Conservation (phyloP, 225 moss, liverwort and hornwort species). For the Ulota crispa region DNA sequence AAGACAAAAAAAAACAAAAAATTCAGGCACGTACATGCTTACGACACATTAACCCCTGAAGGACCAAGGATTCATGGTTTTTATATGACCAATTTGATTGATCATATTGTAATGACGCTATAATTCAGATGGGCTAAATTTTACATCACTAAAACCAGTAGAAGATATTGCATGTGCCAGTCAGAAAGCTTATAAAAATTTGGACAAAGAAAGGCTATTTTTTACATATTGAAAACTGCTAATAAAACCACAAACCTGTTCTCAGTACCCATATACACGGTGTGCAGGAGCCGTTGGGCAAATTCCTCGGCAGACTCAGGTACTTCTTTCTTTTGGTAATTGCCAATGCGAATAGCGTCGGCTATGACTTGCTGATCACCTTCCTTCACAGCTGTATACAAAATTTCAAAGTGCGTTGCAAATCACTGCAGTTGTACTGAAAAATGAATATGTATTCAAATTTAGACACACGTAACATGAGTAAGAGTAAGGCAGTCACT, state of each 20-base stretch:
- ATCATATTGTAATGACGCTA: no score
- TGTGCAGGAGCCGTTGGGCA: constrained; percentile 68
- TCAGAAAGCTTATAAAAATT: no score
- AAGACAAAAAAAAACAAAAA: background rate
- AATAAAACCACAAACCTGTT: constrained; percentile 52
- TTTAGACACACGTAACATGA: background rate
- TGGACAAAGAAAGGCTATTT: no score
- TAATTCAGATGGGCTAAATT: no score
- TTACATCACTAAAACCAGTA: no score
- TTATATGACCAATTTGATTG: no score
- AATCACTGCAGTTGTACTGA: background rate
- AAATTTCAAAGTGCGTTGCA: background rate
- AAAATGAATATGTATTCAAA: constrained; percentile 10
- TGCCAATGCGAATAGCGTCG: constrained; percentile 78
- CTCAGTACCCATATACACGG: constrained; percentile 85
- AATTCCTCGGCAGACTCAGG: constrained; percentile 69
- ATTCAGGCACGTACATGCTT: background rate
- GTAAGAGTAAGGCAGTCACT: background rate
- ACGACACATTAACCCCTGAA: background rate
- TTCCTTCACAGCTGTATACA: constrained; percentile 56
- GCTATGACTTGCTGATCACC: constrained; percentile 68
- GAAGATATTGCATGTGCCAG: no score
- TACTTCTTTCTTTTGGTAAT: constrained; percentile 56
- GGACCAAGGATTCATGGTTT: background rate
- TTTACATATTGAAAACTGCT: no score